Base-by-base conservation (phyloP, 139 green algal genomes). In the Picochlorum costavermella region DNA sequence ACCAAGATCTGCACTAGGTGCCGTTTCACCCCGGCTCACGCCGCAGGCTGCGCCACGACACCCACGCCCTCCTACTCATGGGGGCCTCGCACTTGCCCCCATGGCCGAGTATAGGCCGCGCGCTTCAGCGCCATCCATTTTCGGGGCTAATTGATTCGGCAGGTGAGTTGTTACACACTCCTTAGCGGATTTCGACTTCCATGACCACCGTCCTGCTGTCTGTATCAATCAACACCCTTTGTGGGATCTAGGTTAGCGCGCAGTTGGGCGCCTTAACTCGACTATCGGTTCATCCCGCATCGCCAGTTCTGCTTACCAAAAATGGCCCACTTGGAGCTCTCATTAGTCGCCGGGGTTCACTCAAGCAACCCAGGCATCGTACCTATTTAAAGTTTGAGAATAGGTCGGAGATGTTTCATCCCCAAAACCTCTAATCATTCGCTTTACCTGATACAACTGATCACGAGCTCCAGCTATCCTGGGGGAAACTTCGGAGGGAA, bases 111-210 rank as follows among this genome's bases (percentile, higher is more conserved):
- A 88, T 94, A 88, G 81, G 83, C 85, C 78, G 74, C 81, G 70
- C 87, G 81, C 86, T 93, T 93, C 65, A 93, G 88, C 86, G 88
- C 84, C 86, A 95, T 95, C 86, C 88, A 95, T 92, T 95, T 95
- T 95, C 86, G 83, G 86, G 86, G 85, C 84, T 91, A 90, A 87
- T 93, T 90, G 78, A 95, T 93, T 95, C 86, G 88, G 86, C 86
- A 92, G 88, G 86, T 92, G 86, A 92, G 86, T 94, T 94, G 86
- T 95, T 95, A 94, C 88, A 94, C 88, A 95, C 85, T 95, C 88
- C 85, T 94, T 93, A 95, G 88, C 88, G 88, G 86, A 86, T 95
- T 93, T 86, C 86, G 88, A 94, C 88, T 95, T 95, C 88, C 88
- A 93, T 95, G 88, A 86, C 88, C 88, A 95, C 88, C 88, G 86